Evolutionary conservation across 768 basidiomycete genomes (phyloP), one percentile per base, ranked within the genome.

Genomic region (Astraeus odoratus): DNA sequence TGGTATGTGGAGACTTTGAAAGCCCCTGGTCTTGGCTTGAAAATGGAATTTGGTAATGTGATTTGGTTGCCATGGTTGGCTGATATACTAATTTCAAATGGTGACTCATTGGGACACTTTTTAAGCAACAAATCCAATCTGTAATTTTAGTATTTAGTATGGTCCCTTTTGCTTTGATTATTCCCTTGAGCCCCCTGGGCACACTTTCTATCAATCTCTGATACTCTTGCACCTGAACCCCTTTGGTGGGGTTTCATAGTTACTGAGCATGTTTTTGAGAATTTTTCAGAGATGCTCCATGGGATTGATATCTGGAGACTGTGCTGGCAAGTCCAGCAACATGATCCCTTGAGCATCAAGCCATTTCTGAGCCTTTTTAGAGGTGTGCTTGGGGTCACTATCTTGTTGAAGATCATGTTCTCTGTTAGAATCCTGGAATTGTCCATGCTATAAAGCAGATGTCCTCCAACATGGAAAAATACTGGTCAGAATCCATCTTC

Each of bases 401-500:
- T n/a, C n/a, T n/a, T n/a, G n/a, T n/a, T n/a, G n/a, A n/a, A n/a
- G n/a, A n/a, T n/a, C n/a, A n/a, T n/a, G n/a, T n/a, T n/a, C n/a
- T n/a, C n/a, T n/a, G n/a, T n/a, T n/a, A n/a, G n/a, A n/a, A n/a
- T n/a, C n/a, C n/a, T n/a, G n/a, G n/a, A n/a, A n/a, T 51, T 26
- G 24, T 50, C 15, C 18, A 57, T 27, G 31, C 37, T 57, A 29
- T 36, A 36, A 18, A 43, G 25, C 15, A 56, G 47, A 19, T 39
- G 5, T 52, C 44, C 15, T 50, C 50, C 29, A 55, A 26, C 30
- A 55, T 55, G 12, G 24, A 16, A 20, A n/a, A 12, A 25, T 50
- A 57, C 38, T 35, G 31, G 16, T 39, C 46, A 10, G 39, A 47
- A 43, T 57, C 39, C 49, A 57, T 55, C 27, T 31, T 55, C 33